These are phyloP conservation scores for Aspergillus fumigatus DNA, from an alignment of 2,329 filamentous ascomycete species.

Conservation along the genomic window DNA sequence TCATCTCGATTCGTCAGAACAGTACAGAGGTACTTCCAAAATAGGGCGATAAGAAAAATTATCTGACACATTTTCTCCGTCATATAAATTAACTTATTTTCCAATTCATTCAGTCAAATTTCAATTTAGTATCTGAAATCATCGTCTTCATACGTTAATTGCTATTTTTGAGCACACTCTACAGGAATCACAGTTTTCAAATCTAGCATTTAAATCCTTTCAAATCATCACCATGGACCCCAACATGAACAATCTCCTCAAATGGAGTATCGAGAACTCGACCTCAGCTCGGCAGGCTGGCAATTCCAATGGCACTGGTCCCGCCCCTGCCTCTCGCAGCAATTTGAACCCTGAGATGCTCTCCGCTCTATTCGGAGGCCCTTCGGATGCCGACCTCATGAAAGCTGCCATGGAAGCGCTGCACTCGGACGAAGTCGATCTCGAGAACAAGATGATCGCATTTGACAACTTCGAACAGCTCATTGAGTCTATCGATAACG, in stretches of 20 bases:
- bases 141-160: background rate
- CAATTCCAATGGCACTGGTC: conserved; percentile 30
- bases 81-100: background rate
- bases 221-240: conserved; percentile 48
- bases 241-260: conserved; percentile 70
- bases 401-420: conserved; percentile 75
- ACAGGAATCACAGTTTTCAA: conserved; percentile 1
- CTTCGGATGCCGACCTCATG: conserved; percentile 91
- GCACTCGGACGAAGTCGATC: conserved; percentile 58
- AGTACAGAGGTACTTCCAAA: background rate
- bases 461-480: conserved; percentile 96
- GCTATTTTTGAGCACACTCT: background rate
- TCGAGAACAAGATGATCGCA: conserved; percentile 74
- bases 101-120: background rate
- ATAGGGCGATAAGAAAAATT: background rate
- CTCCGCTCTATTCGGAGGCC: conserved; percentile 71
- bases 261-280: conserved; percentile 70
- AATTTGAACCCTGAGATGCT: conserved; percentile 66
- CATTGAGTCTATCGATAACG: conserved; percentile 90
- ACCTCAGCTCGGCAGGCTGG: conserved; percentile 31
- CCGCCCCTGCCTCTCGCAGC: conserved; percentile 30
- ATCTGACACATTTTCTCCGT: background rate
- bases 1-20: background rate
- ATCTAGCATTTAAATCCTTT: conserved; percentile 6
- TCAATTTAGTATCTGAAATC: background rate